These are phyloP conservation scores for Lolium rigidum DNA, from an alignment of 176 grass and related monocot species.

Conservation along the genomic window DNA sequence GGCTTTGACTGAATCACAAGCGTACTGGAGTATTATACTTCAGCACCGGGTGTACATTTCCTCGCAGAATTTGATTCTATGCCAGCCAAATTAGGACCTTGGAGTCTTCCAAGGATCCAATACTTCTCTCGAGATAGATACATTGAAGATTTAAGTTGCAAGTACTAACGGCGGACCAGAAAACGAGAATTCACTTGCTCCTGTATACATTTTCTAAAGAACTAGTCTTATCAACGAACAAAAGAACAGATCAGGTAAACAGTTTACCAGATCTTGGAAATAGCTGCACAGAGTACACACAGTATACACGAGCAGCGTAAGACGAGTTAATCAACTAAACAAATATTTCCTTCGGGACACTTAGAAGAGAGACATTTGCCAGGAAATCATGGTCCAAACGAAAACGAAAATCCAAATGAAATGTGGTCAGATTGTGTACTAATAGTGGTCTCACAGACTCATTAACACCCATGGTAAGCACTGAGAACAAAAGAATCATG, in stretches of 20 bases:
- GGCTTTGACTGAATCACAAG: too few species aligned
- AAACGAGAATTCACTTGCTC: too few species aligned
- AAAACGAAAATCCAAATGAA: background rate
- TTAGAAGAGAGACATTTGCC: background rate
- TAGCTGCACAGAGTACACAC: background rate
- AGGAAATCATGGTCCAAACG: background rate
- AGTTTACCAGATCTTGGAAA: background rate
- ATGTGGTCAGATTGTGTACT: background rate
- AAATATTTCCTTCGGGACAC: background rate
- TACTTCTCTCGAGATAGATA: too few species aligned
- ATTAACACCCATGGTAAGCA: background rate
- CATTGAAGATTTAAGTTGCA: too few species aligned
- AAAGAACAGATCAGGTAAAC: background rate
- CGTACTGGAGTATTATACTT: too few species aligned
- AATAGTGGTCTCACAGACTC: background rate
- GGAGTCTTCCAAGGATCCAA: too few species aligned
- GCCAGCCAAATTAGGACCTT: too few species aligned
- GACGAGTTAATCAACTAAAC: background rate
- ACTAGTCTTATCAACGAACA: background rate
- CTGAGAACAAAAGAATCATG: conserved; percentile 2
- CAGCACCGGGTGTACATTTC: too few species aligned
- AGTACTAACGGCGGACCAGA: too few species aligned
- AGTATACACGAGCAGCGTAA: background rate
- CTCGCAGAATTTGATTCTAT: too few species aligned
- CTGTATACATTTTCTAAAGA: too few species aligned